Conservation (phyloP, 805 yeast genomes). For the Alloascoidea hylecoeti region DNA sequence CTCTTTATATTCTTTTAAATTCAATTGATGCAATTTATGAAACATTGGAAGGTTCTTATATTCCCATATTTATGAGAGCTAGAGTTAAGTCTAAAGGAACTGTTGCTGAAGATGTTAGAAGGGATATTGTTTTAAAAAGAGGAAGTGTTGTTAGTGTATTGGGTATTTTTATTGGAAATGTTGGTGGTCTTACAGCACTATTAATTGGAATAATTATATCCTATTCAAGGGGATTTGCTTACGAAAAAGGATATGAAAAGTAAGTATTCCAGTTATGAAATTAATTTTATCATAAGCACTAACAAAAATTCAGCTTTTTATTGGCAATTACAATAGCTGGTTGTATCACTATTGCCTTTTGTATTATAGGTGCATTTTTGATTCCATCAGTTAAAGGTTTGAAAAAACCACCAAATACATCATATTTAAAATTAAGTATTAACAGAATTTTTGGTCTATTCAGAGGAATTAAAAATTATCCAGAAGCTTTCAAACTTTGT, state of each 20-base stretch:
- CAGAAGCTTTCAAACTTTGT: conserved; percentile 21
- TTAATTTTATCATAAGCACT: neutral
- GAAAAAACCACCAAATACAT: neutral
- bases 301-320: conserved; percentile 13
- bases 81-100: conserved; percentile 9
- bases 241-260: conserved; percentile 15
- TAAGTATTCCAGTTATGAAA: neutral
- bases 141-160: conserved; percentile 23
- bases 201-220: conserved; percentile 24
- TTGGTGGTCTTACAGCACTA: conserved; percentile 24
- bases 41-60: conserved; percentile 24
- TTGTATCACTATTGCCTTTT: conserved; percentile 16
- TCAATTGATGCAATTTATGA: conserved; percentile 19
- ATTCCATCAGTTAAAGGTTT: conserved; percentile 15
- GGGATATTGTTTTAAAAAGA: conserved; percentile 14
- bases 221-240: conserved; percentile 14
- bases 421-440: conserved; percentile 3
- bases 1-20: conserved; percentile 18
- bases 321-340: conserved; percentile 26
- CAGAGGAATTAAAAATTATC: conserved; percentile 16
- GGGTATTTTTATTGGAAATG: conserved; percentile 21
- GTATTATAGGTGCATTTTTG: conserved; percentile 14
- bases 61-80: conserved; percentile 25
- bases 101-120: conserved; percentile 14
- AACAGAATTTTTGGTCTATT: conserved; percentile 15